Conservation (phyloP, 2,329 filamentous ascomycete genomes). For the Gaeumannomyces tritici region DNA sequence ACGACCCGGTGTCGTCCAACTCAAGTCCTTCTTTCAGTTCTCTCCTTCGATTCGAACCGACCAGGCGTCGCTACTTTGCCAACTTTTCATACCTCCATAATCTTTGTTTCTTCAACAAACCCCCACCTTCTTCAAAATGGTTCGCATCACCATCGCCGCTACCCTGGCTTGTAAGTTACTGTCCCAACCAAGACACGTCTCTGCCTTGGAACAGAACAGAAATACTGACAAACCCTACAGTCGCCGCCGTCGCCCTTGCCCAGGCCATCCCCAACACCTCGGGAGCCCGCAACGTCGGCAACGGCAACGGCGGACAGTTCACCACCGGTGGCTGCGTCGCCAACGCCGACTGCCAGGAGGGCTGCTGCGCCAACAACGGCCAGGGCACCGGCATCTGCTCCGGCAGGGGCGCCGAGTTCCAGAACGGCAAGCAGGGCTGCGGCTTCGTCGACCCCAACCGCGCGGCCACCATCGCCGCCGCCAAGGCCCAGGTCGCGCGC, state of each 20-base stretch:
- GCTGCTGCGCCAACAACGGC: slow-evolving; percentile 9
- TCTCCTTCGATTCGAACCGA: slow-evolving; percentile 1
- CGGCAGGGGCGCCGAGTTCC: slow-evolving; percentile 16
- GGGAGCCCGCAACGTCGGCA: slow-evolving; percentile 7
- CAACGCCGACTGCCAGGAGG: slow-evolving; percentile 6
- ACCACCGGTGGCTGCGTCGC: slow-evolving; percentile 8
- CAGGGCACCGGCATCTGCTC: slow-evolving; percentile 16
- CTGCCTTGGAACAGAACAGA: not conserved
- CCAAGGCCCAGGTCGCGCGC: slow-evolving; percentile 16
- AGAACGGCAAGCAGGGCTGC: slow-evolving; percentile 20
- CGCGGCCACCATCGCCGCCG: slow-evolving; percentile 14
- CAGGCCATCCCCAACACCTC: slow-evolving; percentile 6
- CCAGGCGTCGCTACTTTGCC: slow-evolving; percentile 4
- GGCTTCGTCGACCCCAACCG: slow-evolving; percentile 18
- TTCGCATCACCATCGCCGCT: slow-evolving; percentile 7
- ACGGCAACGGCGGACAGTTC: slow-evolving; percentile 7
- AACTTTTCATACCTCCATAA: not conserved
- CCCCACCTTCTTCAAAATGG: slow-evolving; percentile 3
- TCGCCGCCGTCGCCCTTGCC: slow-evolving; percentile 4
- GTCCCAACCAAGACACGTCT: not conserved
- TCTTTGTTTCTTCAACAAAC: not conserved
- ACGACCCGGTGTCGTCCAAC: slow-evolving; percentile 4
- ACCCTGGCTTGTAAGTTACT: slow-evolving; percentile 6
- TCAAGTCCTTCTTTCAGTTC: not conserved
- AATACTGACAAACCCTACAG: not conserved